These are phyloP conservation scores for Gracilaria domingensis DNA, from an alignment of 23 red algal genomes.

Conservation along the genomic window DNA sequence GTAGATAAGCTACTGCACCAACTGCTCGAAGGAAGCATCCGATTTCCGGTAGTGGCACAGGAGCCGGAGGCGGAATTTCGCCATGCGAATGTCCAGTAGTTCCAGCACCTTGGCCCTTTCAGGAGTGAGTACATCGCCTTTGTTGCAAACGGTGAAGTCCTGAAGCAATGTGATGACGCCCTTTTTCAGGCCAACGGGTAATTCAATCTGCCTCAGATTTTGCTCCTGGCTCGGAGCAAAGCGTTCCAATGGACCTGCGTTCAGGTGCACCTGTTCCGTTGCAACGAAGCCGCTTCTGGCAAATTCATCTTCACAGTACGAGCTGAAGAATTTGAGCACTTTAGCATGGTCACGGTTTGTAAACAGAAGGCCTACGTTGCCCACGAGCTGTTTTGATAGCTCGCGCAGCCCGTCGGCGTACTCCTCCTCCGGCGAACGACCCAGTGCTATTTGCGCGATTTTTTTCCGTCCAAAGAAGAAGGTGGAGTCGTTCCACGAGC, in stretches of 20 bases:
- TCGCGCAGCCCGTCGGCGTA: conserved; percentile 69
- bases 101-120: conserved; percentile 84
- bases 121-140: conserved; percentile 78
- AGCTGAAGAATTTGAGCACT: conserved; percentile 70
- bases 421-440: conserved; percentile 63
- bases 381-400: conserved; percentile 52
- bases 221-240: conserved; percentile 66
- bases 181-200: conserved; percentile 69
- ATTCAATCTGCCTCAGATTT: conserved; percentile 54
- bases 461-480: conserved; percentile 91
- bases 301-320: conserved; percentile 67
- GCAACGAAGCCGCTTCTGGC: conserved; percentile 69
- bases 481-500: conserved; percentile 70
- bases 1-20: not conserved
- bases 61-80: conserved; percentile 58
- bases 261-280: conserved; percentile 61
- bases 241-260: conserved; percentile 59
- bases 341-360: conserved; percentile 67
- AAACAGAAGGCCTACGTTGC: conserved; percentile 87
- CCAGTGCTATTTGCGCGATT: conserved; percentile 71
- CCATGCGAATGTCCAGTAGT: conserved; percentile 65
- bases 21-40: conserved; percentile 41
- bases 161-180: conserved; percentile 56
- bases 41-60: conserved; percentile 63
- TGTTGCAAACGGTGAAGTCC: conserved; percentile 77